Conservation (phyloP, 352 stramenopile genomes). For the Pythium volutum region DNA sequence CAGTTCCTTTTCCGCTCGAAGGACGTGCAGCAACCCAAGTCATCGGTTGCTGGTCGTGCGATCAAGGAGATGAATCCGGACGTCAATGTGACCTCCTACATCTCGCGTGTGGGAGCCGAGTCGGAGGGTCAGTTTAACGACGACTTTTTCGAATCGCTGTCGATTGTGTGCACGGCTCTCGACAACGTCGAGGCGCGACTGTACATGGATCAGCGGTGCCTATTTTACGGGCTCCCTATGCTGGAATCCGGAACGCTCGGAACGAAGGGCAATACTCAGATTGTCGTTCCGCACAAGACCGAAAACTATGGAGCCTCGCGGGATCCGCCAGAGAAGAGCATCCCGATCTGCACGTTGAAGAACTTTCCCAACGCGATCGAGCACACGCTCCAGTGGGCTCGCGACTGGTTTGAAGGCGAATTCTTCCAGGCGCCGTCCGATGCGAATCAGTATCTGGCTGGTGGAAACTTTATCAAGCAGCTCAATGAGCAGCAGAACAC, state of each 20-base stretch:
- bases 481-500: slow-evolving; percentile 97
- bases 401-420: slow-evolving; percentile 98
- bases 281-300: slow-evolving; percentile 89
- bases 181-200: slow-evolving; percentile 98
- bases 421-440: slow-evolving; percentile 98
- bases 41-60: slow-evolving; percentile 89
- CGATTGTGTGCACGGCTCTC: slow-evolving; percentile 96
- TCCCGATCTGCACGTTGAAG: slow-evolving; percentile 99
- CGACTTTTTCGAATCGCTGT: slow-evolving; percentile 95
- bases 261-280: slow-evolving; percentile 98
- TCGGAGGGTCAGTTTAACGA: slow-evolving; percentile 98
- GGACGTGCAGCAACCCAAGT: slow-evolving; percentile 97
- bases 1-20: slow-evolving; percentile 99
- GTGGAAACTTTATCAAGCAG: slow-evolving; percentile 87
- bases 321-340: slow-evolving; percentile 98
- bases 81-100: slow-evolving; percentile 89
- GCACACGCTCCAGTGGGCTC: slow-evolving; percentile 98
- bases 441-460: slow-evolving; percentile 92
- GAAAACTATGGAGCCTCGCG: slow-evolving; percentile 98
- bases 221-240: slow-evolving; percentile 97
- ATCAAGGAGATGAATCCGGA: slow-evolving; percentile 95
- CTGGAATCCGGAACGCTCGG: slow-evolving; percentile 98
- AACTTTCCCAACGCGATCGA: slow-evolving; percentile 99
- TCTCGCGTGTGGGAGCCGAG: slow-evolving; percentile 88
- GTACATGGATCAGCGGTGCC: slow-evolving; percentile 97